Conservation (phyloP, 2,329 filamentous ascomycete species). For the Beauveria varroae region DNA sequence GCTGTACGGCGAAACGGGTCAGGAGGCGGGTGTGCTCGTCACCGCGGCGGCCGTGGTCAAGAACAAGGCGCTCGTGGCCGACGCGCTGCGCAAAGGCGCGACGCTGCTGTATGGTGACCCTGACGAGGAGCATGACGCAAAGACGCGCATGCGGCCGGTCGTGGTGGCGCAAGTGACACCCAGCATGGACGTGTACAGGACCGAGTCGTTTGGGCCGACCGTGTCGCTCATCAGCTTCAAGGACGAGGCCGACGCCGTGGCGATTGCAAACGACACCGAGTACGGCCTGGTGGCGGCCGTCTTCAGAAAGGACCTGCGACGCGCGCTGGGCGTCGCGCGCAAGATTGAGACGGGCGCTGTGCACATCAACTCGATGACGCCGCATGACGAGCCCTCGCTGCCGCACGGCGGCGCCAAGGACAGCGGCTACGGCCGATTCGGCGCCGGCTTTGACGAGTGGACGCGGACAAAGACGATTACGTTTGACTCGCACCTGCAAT, state of each 20-base stretch:
- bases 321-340: conserved; percentile 47
- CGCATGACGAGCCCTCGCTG: conserved; percentile 53
- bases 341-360: conserved; percentile 55
- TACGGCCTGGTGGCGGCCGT: conserved; percentile 64
- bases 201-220: conserved; percentile 65
- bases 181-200: conserved; percentile 60
- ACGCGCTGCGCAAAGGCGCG: conserved; percentile 59
- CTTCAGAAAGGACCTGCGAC: conserved; percentile 58
- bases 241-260: conserved; percentile 60
- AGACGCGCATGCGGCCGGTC: conserved; percentile 46
- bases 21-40: conserved; percentile 6
- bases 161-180: conserved; percentile 52
- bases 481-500: background rate
- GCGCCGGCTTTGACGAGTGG: conserved; percentile 19
- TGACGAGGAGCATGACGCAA: conserved; percentile 15
- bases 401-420: conserved; percentile 57
- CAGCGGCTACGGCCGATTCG: conserved; percentile 54
- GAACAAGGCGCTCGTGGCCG: conserved; percentile 21
- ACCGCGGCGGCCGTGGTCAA: background rate
- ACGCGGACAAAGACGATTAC: conserved; percentile 11
- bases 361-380: conserved; percentile 55
- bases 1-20: background rate
- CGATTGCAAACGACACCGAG: conserved; percentile 69
- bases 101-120: conserved; percentile 30
- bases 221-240: conserved; percentile 58